Evolutionary conservation across 345 rosid species (phyloP).

Genomic region (Aethionema arabicum): DNA sequence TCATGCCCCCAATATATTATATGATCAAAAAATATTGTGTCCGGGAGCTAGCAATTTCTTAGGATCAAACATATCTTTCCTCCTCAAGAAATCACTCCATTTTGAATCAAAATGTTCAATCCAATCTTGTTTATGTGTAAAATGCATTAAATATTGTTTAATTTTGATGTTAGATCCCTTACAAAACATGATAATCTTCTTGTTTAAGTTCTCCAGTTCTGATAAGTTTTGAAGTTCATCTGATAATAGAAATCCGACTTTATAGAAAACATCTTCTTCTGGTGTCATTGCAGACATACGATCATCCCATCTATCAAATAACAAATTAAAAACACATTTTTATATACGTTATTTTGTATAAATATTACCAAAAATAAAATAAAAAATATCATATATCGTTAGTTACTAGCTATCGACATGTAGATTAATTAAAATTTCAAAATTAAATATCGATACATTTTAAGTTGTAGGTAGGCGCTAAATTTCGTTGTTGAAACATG

Average conservation of each 20-base stretch:
- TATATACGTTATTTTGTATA: not conserved
- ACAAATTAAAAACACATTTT: not conserved
- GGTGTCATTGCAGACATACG: constrained; percentile 71
- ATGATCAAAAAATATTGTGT: constrained; percentile 58
- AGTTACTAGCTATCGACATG: no score
- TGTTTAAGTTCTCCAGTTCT: constrained; percentile 49
- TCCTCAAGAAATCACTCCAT: constrained; percentile 52
- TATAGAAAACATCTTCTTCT: constrained; percentile 66
- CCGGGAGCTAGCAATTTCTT: constrained; percentile 76
- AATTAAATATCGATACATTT: no score
- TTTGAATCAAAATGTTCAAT: constrained; percentile 72
- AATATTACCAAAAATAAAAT: no score
- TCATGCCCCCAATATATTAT: not conserved
- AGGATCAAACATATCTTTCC: constrained; percentile 74
- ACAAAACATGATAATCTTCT: constrained; percentile 55
- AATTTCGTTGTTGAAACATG: no score
- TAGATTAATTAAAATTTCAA: no score
- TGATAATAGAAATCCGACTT: constrained; percentile 69
- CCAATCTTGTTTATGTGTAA: constrained; percentile 57
- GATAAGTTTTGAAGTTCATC: constrained; percentile 46
- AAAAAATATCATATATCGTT: no score
- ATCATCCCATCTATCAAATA: constrained; percentile 71
- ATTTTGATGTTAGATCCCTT: constrained; percentile 47
- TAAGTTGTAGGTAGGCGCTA: no score
- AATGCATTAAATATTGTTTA: constrained; percentile 71